These are phyloP conservation scores for Suhomyces prunicola DNA, from an alignment of 805 yeast genomes.

Conservation along the genomic window DNA sequence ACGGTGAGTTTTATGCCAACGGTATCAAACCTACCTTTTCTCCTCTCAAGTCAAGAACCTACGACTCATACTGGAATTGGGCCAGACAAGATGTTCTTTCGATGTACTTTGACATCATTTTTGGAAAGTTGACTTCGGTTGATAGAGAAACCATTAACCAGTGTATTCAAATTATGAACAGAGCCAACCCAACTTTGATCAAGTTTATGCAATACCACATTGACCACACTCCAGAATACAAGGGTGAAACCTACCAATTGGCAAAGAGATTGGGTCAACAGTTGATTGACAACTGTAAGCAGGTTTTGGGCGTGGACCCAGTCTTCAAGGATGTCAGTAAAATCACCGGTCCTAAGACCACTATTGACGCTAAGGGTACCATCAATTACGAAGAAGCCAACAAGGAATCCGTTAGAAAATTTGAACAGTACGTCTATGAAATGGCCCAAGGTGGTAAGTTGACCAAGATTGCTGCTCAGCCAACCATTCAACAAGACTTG, in stretches of 20 bases:
- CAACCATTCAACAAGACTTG: slow-evolving; percentile 82
- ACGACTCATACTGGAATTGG: slow-evolving; percentile 99
- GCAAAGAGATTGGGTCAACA: slow-evolving; percentile 90
- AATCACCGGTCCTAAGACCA: slow-evolving; percentile 94
- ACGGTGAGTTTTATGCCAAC: slow-evolving; percentile 89
- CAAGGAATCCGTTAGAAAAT: slow-evolving; percentile 87
- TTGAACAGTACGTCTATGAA: slow-evolving; percentile 91
- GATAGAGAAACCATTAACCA: slow-evolving; percentile 96
- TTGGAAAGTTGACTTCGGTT: slow-evolving; percentile 84
- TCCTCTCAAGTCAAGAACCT: slow-evolving; percentile 87
- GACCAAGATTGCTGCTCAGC: slow-evolving; percentile 59
- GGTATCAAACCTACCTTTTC: slow-evolving; percentile 92
- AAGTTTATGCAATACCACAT: slow-evolving; percentile 93
- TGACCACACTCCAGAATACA: slow-evolving; percentile 74
- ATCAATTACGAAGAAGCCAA: slow-evolving; percentile 79
- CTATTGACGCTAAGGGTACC: slow-evolving; percentile 84
- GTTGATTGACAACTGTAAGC: slow-evolving; percentile 92
- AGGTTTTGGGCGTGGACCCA: slow-evolving; percentile 75
- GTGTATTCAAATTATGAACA: slow-evolving; percentile 96
- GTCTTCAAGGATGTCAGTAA: slow-evolving; percentile 92
- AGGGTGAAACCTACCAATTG: slow-evolving; percentile 89
- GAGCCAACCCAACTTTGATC: slow-evolving; percentile 89
- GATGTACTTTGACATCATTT: slow-evolving; percentile 92
- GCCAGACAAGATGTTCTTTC: slow-evolving; percentile 95
- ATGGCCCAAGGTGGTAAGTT: slow-evolving; percentile 94